These are phyloP conservation scores for Cylindrotheca closterium DNA, from an alignment of 108 stramenopile genomes.

Conservation along the genomic window DNA sequence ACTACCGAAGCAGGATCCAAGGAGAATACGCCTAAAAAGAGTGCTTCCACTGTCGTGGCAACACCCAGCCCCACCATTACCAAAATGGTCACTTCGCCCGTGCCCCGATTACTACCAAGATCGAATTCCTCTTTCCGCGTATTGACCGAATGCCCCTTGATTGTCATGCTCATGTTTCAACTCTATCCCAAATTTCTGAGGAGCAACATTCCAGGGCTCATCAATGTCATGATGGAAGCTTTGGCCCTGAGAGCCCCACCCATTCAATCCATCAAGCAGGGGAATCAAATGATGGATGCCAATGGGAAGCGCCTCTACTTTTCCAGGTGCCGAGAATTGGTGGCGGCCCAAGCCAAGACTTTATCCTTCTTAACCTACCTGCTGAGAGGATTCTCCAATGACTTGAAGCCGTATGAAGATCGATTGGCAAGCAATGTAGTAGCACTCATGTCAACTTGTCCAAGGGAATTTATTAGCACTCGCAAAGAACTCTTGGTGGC, in stretches of 20 bases:
- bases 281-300: slow-evolving; percentile 16
- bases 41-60: neutral
- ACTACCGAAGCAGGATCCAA: neutral
- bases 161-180: slow-evolving; percentile 92
- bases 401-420: slow-evolving; percentile 84
- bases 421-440: slow-evolving; percentile 74
- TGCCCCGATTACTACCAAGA: slow-evolving; percentile 27
- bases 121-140: slow-evolving; percentile 80
- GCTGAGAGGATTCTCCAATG: slow-evolving; percentile 68
- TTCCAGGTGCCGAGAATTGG: slow-evolving; percentile 57
- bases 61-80: slow-evolving; percentile 7
- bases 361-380: slow-evolving; percentile 91
- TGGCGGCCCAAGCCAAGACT: slow-evolving; percentile 89
- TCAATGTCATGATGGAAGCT: slow-evolving; percentile 89
- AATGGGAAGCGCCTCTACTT: slow-evolving; percentile 47
- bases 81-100: slow-evolving; percentile 4
- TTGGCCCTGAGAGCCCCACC: slow-evolving; percentile 75
- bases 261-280: slow-evolving; percentile 26
- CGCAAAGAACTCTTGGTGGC: slow-evolving; percentile 89
- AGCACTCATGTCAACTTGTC: slow-evolving; percentile 80
- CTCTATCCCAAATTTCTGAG: slow-evolving; percentile 85
- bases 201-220: slow-evolving; percentile 75
- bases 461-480: slow-evolving; percentile 71
- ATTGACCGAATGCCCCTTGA: slow-evolving; percentile 88
- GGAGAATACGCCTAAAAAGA: neutral